These are phyloP conservation scores for Boletus sp. DNA, from an alignment of 768 basidiomycete species.

Conservation along the genomic window DNA sequence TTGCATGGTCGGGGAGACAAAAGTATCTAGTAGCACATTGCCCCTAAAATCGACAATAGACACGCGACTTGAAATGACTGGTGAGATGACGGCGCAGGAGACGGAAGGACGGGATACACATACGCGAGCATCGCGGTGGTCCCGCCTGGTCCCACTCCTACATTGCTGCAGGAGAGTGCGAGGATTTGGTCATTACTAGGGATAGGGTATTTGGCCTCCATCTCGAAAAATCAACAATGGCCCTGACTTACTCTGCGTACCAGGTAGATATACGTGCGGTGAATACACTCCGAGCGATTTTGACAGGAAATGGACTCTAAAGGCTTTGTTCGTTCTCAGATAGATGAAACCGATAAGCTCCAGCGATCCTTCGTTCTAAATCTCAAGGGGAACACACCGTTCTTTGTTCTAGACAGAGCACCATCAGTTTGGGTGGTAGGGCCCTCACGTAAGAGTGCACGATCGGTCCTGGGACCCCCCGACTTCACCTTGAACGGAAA, in stretches of 20 bases:
- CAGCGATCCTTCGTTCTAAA: constrained; percentile 20
- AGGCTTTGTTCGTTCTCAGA: constrained; percentile 18
- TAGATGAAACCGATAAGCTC: constrained; percentile 27
- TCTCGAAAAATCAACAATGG: constrained; percentile 16
- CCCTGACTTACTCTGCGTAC: constrained; percentile 16
- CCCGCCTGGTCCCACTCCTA: constrained; percentile 81
- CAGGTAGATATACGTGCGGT: constrained; percentile 25
- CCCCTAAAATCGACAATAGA: constrained; percentile 60
- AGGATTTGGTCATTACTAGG: constrained; percentile 47
- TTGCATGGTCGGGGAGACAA: constrained; percentile 61
- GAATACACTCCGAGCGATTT: constrained; percentile 6
- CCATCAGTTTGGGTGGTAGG: constrained; percentile 13
- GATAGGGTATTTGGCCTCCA: constrained; percentile 34
- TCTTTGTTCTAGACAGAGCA: constrained; percentile 12
- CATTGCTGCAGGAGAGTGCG: constrained; percentile 62
- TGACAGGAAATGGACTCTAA: constrained; percentile 18
- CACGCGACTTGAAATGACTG: constrained; percentile 39
- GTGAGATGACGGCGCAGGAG: constrained; percentile 9
- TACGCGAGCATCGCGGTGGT: constrained; percentile 83
- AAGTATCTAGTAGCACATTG: constrained; percentile 57
- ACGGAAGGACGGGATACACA: constrained; percentile 28
- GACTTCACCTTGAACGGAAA: constrained; percentile 14
- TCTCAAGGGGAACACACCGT: constrained; percentile 11
- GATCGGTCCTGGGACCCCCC: constrained; percentile 12
- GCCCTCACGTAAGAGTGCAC: constrained; percentile 21